These are phyloP conservation scores for Carex kokanica DNA, from an alignment of 176 grass and related monocot species.

Conservation along the genomic window DNA sequence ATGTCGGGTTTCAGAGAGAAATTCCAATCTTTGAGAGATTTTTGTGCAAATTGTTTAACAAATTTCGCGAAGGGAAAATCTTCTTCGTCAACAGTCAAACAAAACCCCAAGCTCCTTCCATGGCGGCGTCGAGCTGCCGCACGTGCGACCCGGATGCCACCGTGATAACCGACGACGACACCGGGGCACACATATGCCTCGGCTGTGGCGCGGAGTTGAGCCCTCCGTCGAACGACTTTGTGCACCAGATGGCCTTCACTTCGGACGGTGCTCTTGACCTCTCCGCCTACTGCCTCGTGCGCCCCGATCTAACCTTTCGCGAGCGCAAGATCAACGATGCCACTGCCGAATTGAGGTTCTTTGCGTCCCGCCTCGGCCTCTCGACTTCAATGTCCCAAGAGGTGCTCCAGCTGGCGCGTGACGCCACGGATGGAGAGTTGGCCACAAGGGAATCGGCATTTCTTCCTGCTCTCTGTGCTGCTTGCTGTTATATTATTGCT, in stretches of 20 bases:
- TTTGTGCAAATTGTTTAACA: no score
- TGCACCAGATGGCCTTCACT: constrained; percentile 40
- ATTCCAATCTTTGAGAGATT: no score
- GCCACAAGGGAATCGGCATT: constrained; percentile 36
- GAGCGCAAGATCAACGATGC: constrained; percentile 45
- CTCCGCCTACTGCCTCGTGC: constrained; percentile 33
- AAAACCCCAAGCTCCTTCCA: no score
- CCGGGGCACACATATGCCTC: constrained; percentile 37
- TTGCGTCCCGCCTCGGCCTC: constrained; percentile 48
- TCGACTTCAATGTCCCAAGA: constrained; percentile 29
- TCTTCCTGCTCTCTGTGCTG: constrained; percentile 48
- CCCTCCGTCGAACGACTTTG: constrained; percentile 32
- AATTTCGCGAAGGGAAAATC: no score
- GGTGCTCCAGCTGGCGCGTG: constrained; percentile 38
- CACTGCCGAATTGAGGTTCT: constrained; percentile 20
- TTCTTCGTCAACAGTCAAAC: no score
- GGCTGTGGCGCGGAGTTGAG: constrained; percentile 38
- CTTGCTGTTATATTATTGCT: constrained; percentile 48
- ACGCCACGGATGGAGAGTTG: constrained; percentile 42
- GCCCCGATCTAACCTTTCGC: constrained; percentile 35
- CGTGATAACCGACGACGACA: constrained; percentile 44
- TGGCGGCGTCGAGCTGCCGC: constrained; percentile 31
- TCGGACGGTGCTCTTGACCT: constrained; percentile 31
- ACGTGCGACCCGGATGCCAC: constrained; percentile 30
- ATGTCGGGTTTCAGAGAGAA: no score